A percentile compares a stretch with the other conserved stretches of the same genome.
Conservation (phyloP, 495 filamentous ascomycete species). For the Neurospora pannonica region DNA sequence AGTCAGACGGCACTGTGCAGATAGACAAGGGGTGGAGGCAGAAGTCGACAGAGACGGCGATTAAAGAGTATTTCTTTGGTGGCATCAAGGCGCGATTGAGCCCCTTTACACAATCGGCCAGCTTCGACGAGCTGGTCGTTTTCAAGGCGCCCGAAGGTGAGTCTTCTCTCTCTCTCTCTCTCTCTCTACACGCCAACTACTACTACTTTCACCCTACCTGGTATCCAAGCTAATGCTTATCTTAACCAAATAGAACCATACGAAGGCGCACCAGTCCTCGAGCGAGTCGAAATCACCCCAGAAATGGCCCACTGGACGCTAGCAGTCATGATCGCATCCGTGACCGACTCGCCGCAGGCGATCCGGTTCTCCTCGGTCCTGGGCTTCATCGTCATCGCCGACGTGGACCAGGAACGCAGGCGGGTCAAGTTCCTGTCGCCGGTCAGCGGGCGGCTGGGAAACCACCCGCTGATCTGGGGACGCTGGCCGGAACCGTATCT, state of each 20-base stretch:
- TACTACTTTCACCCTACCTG: background rate
- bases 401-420: slow-evolving; percentile 78
- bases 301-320: slow-evolving; percentile 61
- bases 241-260: slow-evolving; percentile 12
- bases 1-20: slow-evolving; percentile 81
- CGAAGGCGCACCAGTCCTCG: slow-evolving; percentile 40
- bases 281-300: slow-evolving; percentile 47
- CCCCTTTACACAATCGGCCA: slow-evolving; percentile 71
- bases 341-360: slow-evolving; percentile 54
- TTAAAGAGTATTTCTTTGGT: slow-evolving; percentile 92
- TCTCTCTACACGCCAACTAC: background rate
- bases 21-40: slow-evolving; percentile 69
- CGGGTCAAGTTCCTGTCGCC: slow-evolving; percentile 75
- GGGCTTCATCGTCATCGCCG: slow-evolving; percentile 84
- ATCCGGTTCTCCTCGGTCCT: slow-evolving; percentile 79
- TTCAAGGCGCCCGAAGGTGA: slow-evolving; percentile 33
- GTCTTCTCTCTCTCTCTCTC: background rate
- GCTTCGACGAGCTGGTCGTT: slow-evolving; percentile 62
- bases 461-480: slow-evolving; percentile 62
- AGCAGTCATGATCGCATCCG: slow-evolving; percentile 65
- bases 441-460: slow-evolving; percentile 66
- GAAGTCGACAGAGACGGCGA: slow-evolving; percentile 57
- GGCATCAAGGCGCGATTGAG: slow-evolving; percentile 65
- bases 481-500: slow-evolving; percentile 46
- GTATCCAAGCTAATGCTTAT: slow-evolving; percentile 20